Percentiles rank a stretch among this genome's conserved stretches.
phyloP scores from a whole-genome alignment of 805 yeast genomes.

The Myxozyma vanderwaltii region DNA sequence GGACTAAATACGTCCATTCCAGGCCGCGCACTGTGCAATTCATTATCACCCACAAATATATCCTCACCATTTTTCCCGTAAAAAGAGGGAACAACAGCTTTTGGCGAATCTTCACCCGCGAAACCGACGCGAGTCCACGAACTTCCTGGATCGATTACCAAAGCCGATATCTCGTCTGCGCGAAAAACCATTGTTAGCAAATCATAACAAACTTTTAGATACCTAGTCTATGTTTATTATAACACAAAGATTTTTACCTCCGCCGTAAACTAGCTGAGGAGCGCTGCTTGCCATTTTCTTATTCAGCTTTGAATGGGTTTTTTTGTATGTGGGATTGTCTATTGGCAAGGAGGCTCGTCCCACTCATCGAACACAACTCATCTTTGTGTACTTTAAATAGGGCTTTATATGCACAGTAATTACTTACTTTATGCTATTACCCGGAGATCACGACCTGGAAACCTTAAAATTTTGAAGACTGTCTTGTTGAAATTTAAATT shows the following conservation, averaged over 20 bases:
- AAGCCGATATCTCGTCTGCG: conserved; percentile 81
- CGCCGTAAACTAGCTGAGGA: conserved; percentile 36
- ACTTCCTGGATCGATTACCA: conserved; percentile 91
- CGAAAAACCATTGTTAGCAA: conserved; percentile 10
- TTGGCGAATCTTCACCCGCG: conserved; percentile 91
- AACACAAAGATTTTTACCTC: conserved; percentile 32
- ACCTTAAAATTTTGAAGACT: neutral
- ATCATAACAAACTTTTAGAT: neutral
- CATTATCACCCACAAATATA: conserved; percentile 45
- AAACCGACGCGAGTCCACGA: conserved; percentile 80
- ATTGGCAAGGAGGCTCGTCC: neutral
- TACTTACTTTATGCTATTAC: neutral
- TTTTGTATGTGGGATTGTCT: neutral
- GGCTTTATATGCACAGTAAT: neutral
- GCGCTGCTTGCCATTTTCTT: conserved; percentile 35
- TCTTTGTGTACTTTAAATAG: neutral
- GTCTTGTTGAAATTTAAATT: too few relatives aligned
- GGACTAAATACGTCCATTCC: conserved; percentile 43
- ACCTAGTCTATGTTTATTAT: neutral
- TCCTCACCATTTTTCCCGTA: conserved; percentile 49
- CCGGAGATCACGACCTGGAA: conserved; percentile 11
- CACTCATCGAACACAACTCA: neutral
- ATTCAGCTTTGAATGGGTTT: neutral
- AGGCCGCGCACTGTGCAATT: conserved; percentile 46
- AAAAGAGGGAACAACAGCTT: conserved; percentile 69